These are phyloP conservation scores for Drechslerella coelobrocha DNA, from an alignment of 2,329 filamentous ascomycete genomes.

Conservation along the genomic window DNA sequence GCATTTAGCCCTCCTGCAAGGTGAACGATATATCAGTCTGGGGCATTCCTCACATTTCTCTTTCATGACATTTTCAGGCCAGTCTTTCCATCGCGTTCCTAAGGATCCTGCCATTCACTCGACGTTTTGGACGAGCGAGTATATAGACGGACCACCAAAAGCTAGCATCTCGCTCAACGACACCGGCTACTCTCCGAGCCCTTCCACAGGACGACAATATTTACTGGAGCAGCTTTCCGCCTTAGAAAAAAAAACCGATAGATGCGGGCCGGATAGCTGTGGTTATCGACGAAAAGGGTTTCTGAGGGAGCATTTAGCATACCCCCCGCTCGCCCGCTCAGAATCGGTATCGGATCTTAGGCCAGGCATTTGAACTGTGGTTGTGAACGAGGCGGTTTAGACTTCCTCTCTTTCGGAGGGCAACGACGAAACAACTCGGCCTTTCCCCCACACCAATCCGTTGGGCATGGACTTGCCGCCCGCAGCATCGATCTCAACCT, in stretches of 20 bases:
- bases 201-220: too few relatives aligned
- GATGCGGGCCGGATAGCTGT: background rate
- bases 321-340: background rate
- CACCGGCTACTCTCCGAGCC: background rate
- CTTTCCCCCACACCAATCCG: slow-evolving; percentile 42
- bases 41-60: slow-evolving; percentile 17
- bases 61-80: slow-evolving; percentile 7
- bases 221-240: background rate
- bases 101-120: slow-evolving; percentile 8
- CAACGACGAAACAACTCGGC: slow-evolving; percentile 30
- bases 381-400: background rate
- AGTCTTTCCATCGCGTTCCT: slow-evolving; percentile 19
- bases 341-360: background rate
- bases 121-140: background rate
- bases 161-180: background rate
- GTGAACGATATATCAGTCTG: slow-evolving; percentile 10
- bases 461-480: slow-evolving; percentile 50
- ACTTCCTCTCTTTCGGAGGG: slow-evolving; percentile 22
- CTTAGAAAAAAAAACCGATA: background rate
- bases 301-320: background rate
- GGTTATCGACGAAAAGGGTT: background rate
- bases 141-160: background rate
- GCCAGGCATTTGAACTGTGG: background rate
- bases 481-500: slow-evolving; percentile 38
- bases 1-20: slow-evolving; percentile 43